A percentile compares a stretch with the other conserved stretches of the same genome.
Evolutionary conservation across 805 yeast species (phyloP).

Genomic region (Blastobotrys chiropterorum): DNA sequence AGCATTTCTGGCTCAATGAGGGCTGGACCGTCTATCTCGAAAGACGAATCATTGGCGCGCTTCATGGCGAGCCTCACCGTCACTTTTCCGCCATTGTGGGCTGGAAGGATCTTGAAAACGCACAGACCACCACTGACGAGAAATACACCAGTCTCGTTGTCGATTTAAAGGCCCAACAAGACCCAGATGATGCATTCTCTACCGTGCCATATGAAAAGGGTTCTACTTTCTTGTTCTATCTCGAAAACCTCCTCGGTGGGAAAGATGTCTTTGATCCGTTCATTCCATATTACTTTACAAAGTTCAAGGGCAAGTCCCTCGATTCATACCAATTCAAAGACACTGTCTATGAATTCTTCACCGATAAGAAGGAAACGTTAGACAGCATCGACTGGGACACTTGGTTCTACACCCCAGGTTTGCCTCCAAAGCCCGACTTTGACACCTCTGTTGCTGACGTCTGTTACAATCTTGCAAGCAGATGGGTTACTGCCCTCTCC

Average conservation of each 20-base stretch:
- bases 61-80: slow-evolving; percentile 74
- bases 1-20: slow-evolving; percentile 91
- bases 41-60: slow-evolving; percentile 67
- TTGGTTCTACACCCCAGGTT: slow-evolving; percentile 78
- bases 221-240: slow-evolving; percentile 64
- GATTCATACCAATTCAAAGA: slow-evolving; percentile 80
- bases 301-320: slow-evolving; percentile 62
- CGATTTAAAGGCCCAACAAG: slow-evolving; percentile 59
- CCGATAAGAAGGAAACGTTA: slow-evolving; percentile 39
- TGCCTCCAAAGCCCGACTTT: slow-evolving; percentile 83
- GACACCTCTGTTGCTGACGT: slow-evolving; percentile 73
- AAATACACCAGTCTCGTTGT: slow-evolving; percentile 59
- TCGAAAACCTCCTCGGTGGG: slow-evolving; percentile 68
- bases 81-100: slow-evolving; percentile 83
- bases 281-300: slow-evolving; percentile 67
- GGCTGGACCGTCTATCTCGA: slow-evolving; percentile 95
- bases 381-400: slow-evolving; percentile 76
- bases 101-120: slow-evolving; percentile 71
- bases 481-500: slow-evolving; percentile 48
- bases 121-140: slow-evolving; percentile 49
- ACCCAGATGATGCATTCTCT: slow-evolving; percentile 87
- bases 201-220: slow-evolving; percentile 92
- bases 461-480: slow-evolving; percentile 57
- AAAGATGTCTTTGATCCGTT: slow-evolving; percentile 64
- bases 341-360: slow-evolving; percentile 59